Evolutionary conservation across 1,284 basidiomycete genomes (phyloP), one percentile per base, ranked within the genome.

Genomic region (Heliocybe sulcata): DNA sequence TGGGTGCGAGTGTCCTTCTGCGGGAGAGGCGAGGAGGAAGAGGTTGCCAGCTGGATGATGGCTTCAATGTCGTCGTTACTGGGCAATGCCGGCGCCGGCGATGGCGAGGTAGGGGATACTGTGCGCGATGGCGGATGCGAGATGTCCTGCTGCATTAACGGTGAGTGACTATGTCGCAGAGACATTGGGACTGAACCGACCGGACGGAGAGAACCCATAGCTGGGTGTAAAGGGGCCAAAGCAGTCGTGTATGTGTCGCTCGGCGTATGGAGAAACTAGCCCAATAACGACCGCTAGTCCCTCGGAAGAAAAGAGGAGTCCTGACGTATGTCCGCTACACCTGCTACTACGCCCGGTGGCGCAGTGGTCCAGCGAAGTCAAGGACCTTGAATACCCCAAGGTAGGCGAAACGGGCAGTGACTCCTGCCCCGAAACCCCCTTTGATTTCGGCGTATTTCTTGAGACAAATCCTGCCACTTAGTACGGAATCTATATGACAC

Each of bases 1-100:
- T 95, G 92, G 0, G 92, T 94, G 53, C 92, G 79, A 0, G 92
- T 96, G 69, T 98, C 94, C 55, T 82, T 78, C 52, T 73, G 69
- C 1, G 80, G 80, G 51, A 82, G 79, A 47, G 72, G 63, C 1
- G 77, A 67, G 1, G 73, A 64, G 2, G 78, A 68, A 10, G 82
- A 77, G 48, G 84, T 92, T 25, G 90, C 89, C 70, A 83, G 79
- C 64, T 87, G 85, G 58, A 92, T 92, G 63, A 90, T 77, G 4
- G 87, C 86, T 66, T 92, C 89, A 64, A 92, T 91, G 61, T 86
- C 84, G 71, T 87, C 87, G 71, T 85, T 85, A 3, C 82, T 79
- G 20, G 82, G 80, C 2, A 60, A 35, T 59, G 60, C 27, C 42
- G 61, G 59, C 49, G 63, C 45, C 58, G 59, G 56, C 51, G 61